Percentiles rank a stretch among this genome's conserved stretches.
Evolutionary conservation across 192 early-diverging fungal genomes (phyloP).

Genomic region (Backusella psychrophila): DNA sequence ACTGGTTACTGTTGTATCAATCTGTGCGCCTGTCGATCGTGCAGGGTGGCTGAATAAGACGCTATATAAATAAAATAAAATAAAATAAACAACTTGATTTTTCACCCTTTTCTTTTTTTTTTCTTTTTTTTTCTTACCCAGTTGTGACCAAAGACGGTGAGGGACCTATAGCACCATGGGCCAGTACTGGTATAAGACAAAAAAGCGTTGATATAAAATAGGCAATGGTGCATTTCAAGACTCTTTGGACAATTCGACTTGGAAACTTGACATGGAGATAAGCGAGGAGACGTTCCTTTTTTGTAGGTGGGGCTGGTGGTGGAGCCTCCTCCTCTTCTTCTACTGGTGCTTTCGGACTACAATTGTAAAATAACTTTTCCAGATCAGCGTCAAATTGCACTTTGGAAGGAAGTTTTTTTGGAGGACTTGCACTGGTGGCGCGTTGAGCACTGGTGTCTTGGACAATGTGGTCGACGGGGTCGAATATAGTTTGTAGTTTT

Average conservation of each 20-base stretch:
- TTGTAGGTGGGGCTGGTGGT: background rate
- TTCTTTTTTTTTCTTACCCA: background rate
- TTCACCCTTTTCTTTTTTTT: background rate
- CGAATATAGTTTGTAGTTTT: background rate
- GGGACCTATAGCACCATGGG: conserved; percentile 19
- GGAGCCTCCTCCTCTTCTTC: background rate
- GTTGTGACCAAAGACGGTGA: conserved; percentile 31
- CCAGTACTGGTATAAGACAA: conserved; percentile 30
- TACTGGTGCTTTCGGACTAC: background rate
- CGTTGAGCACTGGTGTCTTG: background rate
- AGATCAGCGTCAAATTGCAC: conserved; percentile 14
- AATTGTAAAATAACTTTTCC: conserved; percentile 7
- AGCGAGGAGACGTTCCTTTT: conserved; percentile 25
- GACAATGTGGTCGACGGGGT: background rate
- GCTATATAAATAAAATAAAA: background rate
- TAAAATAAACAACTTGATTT: background rate
- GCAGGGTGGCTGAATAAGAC: conserved; percentile 49
- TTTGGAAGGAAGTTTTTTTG: background rate
- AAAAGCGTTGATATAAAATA: conserved; percentile 33
- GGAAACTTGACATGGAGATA: conserved; percentile 37
- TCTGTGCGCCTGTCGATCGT: conserved; percentile 46
- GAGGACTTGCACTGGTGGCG: background rate
- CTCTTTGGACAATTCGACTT: conserved; percentile 38
- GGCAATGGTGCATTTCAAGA: conserved; percentile 42
- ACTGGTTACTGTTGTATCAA: conserved; percentile 46